These are phyloP conservation scores for Stropharia rugosoannulata DNA, from an alignment of 768 basidiomycete genomes.

Conservation along the genomic window DNA sequence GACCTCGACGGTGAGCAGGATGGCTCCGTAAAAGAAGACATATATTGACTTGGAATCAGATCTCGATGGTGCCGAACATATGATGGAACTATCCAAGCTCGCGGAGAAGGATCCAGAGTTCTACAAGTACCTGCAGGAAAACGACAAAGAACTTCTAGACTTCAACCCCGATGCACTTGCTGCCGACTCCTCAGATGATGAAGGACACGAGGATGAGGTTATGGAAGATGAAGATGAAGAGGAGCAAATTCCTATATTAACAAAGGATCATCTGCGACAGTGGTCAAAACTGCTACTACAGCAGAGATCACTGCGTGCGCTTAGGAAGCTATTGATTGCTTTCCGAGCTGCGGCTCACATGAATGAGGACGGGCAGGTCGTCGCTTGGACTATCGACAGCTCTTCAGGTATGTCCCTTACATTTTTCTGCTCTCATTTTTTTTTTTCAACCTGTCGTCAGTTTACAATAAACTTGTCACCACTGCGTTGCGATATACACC, in stretches of 20 bases:
- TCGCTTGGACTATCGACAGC: constrained; percentile 87
- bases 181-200: constrained; percentile 44
- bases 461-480: constrained; percentile 91
- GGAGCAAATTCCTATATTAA: constrained; percentile 56
- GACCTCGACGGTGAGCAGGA: constrained; percentile 52
- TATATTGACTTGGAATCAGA: constrained; percentile 35
- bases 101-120: constrained; percentile 99
- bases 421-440: background rate
- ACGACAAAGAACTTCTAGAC: constrained; percentile 87
- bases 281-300: constrained; percentile 93
- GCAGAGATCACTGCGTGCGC: constrained; percentile 82
- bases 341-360: constrained; percentile 90
- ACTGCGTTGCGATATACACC: constrained; percentile 91
- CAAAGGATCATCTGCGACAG: constrained; percentile 62
- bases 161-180: constrained; percentile 54
- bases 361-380: constrained; percentile 78
- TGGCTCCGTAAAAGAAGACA: background rate
- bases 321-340: constrained; percentile 83
- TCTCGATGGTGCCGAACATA: constrained; percentile 65
- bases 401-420: constrained; percentile 54
- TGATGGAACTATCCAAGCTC: constrained; percentile 81
- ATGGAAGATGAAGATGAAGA: constrained; percentile 40
- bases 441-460: constrained; percentile 34
- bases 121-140: constrained; percentile 96
- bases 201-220: constrained; percentile 45